Evolutionary conservation across 1,284 basidiomycete genomes (phyloP).

Genomic region (Naganishia cerealis): DNA sequence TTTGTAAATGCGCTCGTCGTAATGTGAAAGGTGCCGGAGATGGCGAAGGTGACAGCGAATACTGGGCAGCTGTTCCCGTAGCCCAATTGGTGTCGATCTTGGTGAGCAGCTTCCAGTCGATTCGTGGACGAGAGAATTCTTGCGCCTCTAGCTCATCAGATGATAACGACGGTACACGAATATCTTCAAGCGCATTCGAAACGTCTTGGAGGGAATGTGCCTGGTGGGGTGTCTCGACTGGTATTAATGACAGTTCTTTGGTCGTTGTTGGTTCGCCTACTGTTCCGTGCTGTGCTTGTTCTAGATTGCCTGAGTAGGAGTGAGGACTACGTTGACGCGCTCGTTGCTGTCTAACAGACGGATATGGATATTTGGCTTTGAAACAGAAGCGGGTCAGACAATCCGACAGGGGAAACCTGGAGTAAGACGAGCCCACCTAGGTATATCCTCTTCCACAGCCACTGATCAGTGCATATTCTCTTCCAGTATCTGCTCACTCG

Average conservation of each 20-base stretch:
- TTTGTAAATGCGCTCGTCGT: not conserved
- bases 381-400: not conserved
- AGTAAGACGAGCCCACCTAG: conserved; percentile 2
- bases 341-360: conserved; percentile 11
- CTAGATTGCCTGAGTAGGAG: not conserved
- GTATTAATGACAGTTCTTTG: not conserved
- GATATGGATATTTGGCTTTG: conserved; percentile 11
- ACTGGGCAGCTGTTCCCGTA: conserved; percentile 48
- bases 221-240: not conserved
- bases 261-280: not conserved
- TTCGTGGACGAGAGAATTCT: conserved; percentile 35
- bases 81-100: conserved; percentile 53
- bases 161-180: not conserved
- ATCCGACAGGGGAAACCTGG: not conserved
- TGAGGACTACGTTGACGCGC: not conserved
- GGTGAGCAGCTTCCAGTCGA: conserved; percentile 54
- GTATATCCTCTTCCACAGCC: conserved; percentile 28
- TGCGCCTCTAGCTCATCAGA: conserved; percentile 10
- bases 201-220: not conserved
- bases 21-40: conserved; percentile 34
- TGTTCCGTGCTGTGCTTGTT: not conserved
- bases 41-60: conserved; percentile 47
- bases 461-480: conserved; percentile 45
- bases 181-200: not conserved
- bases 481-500: conserved; percentile 48